Evolutionary conservation across 1,139 yeast genomes (phyloP).

Genomic region (Pichia kudriavzevii): DNA sequence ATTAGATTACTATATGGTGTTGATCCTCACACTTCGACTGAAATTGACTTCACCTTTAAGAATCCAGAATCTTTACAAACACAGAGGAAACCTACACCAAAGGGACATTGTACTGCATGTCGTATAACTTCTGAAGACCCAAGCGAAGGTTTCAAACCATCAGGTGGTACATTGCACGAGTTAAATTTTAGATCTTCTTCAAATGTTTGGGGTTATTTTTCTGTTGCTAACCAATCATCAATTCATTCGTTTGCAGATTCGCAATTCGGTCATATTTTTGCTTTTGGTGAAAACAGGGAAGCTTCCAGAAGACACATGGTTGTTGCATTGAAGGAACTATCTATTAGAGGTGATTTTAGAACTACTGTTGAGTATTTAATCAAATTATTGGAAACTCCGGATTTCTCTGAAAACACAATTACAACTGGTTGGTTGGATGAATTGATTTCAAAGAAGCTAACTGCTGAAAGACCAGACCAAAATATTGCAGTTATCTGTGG

Average conservation of each 20-base stretch:
- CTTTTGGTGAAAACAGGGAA: constrained; percentile 97
- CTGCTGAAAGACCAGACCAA: constrained; percentile 95
- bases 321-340: constrained; percentile 91
- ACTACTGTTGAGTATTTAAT: constrained; percentile 96
- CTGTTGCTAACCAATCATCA: constrained; percentile 93
- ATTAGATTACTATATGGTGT: constrained; percentile 90
- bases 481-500: constrained; percentile 91
- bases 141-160: constrained; percentile 97
- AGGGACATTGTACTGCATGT: constrained; percentile 98
- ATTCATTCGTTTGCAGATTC: constrained; percentile 97
- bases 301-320: constrained; percentile 98
- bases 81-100: constrained; percentile 90
- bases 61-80: constrained; percentile 61
- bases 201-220: constrained; percentile 98
- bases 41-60: constrained; percentile 84
- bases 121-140: constrained; percentile 99
- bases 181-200: constrained; percentile 94
- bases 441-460: constrained; percentile 81
- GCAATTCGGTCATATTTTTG: constrained; percentile 97
- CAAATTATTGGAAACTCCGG: constrained; percentile 91
- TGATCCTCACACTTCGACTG: constrained; percentile 87
- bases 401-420: constrained; percentile 89
- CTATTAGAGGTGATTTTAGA: constrained; percentile 96
- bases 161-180: constrained; percentile 94
- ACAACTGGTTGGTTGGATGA: constrained; percentile 99